Base-by-base conservation (phyloP, 106 monocot species). In the Alisma plantagoaquatica region DNA sequence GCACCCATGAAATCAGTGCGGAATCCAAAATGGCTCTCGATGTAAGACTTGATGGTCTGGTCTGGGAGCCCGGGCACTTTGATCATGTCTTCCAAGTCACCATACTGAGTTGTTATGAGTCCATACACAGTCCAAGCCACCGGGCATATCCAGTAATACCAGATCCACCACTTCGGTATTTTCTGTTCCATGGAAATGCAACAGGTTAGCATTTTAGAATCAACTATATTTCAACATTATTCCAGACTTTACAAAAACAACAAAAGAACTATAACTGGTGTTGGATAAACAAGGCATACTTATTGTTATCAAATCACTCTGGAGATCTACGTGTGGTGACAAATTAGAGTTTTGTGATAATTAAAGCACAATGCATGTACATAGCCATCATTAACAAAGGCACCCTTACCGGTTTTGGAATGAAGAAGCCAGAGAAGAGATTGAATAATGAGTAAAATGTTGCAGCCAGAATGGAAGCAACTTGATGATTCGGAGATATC, bases 351-450 rank as follows among this genome's bases (percentile, higher is more conserved):
- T n/a, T n/a, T n/a, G n/a, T n/a, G n/a, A n/a, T n/a, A n/a, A n/a
- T 29, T 3, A 61, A 6, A 23, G 9, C 6, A 46, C 6, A 17
- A 17, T 11, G 6, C n/a, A 46, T 6, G 15, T 46, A n/a, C 2
- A 20, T 4, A 52, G 0, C 22, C 16, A 26, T 10, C 49, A 38
- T 28, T 8, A 35, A 16, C n/a, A 43, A 29, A 24, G 12, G 23
- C 5, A 14, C 2, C 70, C 83, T 71, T 61, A 87, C 87, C 0
- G 72, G 63, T 75, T 51, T 65, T 12, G 81, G 74, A 28, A 87
- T 66, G 69, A 87, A 75, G 63, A 77, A 87, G 12, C 87, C 87
- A 18, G 81, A 74, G 65, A 87, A 87, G 62, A 87, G 77, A 45
- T 87, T 82, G 59, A 74, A 87, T 25, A 82, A 51, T 1, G 62